These are phyloP conservation scores for Exsudoporus frostii DNA, from an alignment of 768 basidiomycete species.

Conservation along the genomic window DNA sequence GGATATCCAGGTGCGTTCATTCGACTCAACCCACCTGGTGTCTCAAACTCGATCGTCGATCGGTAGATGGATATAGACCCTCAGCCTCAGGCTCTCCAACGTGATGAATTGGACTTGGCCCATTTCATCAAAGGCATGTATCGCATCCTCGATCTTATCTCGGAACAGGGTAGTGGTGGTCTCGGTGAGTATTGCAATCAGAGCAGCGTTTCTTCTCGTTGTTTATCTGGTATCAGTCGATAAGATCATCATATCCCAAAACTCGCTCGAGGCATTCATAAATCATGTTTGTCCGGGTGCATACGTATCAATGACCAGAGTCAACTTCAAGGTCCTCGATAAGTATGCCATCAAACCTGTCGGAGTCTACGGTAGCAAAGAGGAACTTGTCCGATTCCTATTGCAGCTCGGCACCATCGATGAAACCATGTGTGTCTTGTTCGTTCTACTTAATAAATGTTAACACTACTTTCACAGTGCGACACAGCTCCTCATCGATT, in stretches of 20 bases:
- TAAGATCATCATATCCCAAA: constrained; percentile 59
- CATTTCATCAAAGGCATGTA: constrained; percentile 44
- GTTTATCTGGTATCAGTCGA: constrained; percentile 40
- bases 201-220: not conserved
- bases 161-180: constrained; percentile 48
- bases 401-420: constrained; percentile 35
- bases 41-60: not conserved
- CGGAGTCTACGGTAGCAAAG: constrained; percentile 56
- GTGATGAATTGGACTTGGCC: constrained; percentile 20
- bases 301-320: constrained; percentile 50
- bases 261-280: constrained; percentile 46
- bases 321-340: constrained; percentile 56
- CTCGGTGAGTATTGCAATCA: constrained; percentile 37
- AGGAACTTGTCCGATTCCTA: constrained; percentile 48
- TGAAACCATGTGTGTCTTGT: constrained; percentile 36
- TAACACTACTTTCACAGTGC: constrained; percentile 5
- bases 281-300: constrained; percentile 50
- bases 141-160: constrained; percentile 52
- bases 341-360: constrained; percentile 40
- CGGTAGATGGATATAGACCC: constrained; percentile 20
- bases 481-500: constrained; percentile 12
- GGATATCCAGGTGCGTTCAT: constrained; percentile 10
- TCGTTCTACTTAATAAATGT: not conserved
- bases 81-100: not conserved
- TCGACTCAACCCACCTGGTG: not conserved